A percentile compares a stretch with the other conserved stretches of the same genome.
Evolutionary conservation across 768 basidiomycete genomes (phyloP).

Genomic region (Mycena epipterygia): DNA sequence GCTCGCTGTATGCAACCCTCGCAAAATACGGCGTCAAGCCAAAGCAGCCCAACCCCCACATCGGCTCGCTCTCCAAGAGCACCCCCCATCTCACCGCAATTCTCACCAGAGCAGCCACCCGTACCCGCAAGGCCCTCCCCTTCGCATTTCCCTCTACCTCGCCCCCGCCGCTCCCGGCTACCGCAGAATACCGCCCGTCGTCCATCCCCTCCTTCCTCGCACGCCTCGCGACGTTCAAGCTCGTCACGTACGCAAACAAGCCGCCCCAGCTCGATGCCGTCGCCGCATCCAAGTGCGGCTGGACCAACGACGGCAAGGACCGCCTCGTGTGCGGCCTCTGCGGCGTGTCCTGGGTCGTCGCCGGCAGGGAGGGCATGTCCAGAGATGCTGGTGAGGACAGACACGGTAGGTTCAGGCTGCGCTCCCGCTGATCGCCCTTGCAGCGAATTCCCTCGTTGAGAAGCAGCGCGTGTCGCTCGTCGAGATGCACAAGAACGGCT

Average conservation of each 20-base stretch:
- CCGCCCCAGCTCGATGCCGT: slow-evolving; percentile 81
- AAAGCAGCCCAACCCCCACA: slow-evolving; percentile 55
- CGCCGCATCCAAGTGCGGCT: slow-evolving; percentile 85
- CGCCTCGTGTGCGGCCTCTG: slow-evolving; percentile 82
- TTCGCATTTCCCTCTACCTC: slow-evolving; percentile 51
- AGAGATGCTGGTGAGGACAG: slow-evolving; percentile 80
- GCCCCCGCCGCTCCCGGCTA: slow-evolving; percentile 48
- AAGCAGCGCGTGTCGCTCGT: slow-evolving; percentile 79
- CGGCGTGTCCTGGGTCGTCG: slow-evolving; percentile 80
- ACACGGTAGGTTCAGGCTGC: slow-evolving; percentile 43
- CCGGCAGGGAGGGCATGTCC: slow-evolving; percentile 76
- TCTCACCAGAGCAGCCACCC: slow-evolving; percentile 73
- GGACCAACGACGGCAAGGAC: slow-evolving; percentile 88
- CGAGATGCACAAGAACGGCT: slow-evolving; percentile 82
- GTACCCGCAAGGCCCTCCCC: slow-evolving; percentile 64
- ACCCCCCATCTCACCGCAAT: slow-evolving; percentile 82
- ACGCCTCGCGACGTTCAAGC: slow-evolving; percentile 82
- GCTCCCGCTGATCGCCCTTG: slow-evolving; percentile 26
- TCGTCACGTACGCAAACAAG: slow-evolving; percentile 86
- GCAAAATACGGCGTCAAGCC: slow-evolving; percentile 81
- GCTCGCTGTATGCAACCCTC: slow-evolving; percentile 82
- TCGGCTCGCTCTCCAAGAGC: slow-evolving; percentile 59
- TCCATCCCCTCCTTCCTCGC: slow-evolving; percentile 80
- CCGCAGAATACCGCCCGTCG: slow-evolving; percentile 82
- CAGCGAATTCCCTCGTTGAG: slow-evolving; percentile 79